A percentile compares a stretch with the other conserved stretches of the same genome.
phyloP scores from a whole-genome alignment of 1,284 basidiomycete genomes.

The Marasmius sp. region DNA sequence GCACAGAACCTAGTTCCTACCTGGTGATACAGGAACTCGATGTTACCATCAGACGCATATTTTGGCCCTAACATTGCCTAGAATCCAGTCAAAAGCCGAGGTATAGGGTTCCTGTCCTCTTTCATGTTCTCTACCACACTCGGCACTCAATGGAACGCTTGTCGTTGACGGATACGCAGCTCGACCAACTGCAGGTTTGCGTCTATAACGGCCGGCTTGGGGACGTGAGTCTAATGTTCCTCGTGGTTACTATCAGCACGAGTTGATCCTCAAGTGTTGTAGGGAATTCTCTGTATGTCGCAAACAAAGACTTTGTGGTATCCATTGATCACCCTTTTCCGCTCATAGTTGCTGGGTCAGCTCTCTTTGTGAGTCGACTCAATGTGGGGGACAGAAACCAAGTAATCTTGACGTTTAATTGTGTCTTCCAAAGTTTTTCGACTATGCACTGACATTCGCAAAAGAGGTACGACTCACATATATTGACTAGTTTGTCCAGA shows the following conservation, averaged over 20 bases:
- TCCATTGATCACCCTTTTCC: background rate
- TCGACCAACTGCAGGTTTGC: background rate
- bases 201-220: background rate
- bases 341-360: background rate
- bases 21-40: no score
- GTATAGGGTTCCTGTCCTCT: no score
- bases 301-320: background rate
- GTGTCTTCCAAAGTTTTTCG: slow-evolving; percentile 13
- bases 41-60: no score
- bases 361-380: background rate
- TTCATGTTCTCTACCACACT: no score
- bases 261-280: background rate
- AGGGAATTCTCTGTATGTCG: background rate
- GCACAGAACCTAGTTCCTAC: no score
- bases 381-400: background rate
- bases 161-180: no score
- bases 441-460: slow-evolving; percentile 17
- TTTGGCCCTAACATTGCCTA: no score
- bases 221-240: background rate
- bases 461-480: slow-evolving; percentile 11
- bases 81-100: no score
- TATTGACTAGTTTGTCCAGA: no score
- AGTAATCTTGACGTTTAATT: background rate
- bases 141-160: no score
- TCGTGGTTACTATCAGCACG: background rate